Conservation (phyloP, 257 asterid genomes). For the Leonotis leonurus region DNA sequence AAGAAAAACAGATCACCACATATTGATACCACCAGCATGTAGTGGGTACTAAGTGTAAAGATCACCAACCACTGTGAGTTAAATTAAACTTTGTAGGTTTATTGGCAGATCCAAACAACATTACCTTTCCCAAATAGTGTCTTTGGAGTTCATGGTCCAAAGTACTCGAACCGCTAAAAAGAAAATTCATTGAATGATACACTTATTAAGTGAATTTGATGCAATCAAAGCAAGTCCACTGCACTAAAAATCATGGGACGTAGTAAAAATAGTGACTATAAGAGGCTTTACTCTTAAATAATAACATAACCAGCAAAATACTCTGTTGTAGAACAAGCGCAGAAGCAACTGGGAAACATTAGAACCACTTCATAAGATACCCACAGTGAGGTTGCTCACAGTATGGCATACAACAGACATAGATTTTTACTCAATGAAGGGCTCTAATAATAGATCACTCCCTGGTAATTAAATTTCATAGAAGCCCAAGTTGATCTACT, state of each 20-base stretch:
- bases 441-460: no score
- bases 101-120: conserved; percentile 14
- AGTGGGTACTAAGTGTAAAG: conserved; percentile 19
- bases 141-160: conserved; percentile 6
- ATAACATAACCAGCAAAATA: neutral
- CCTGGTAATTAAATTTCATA: neutral
- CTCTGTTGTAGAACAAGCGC: neutral
- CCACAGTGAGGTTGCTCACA: neutral
- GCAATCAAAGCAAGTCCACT: neutral
- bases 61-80: no score
- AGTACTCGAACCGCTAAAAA: neutral
- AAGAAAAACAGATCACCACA: neutral
- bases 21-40: conserved; percentile 6
- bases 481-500: neutral
- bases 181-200: neutral
- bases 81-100: no score
- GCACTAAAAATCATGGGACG: neutral
- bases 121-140: conserved; percentile 15
- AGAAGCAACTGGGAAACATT: neutral
- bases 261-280: neutral
- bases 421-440: no score
- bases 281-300: neutral
- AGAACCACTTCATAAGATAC: neutral
- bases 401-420: neutral
- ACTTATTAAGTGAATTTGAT: neutral